Percentiles rank a stretch among this genome's conserved stretches.
These are phyloP conservation scores for Bondarzewia mesenterica DNA, from an alignment of 1,284 basidiomycete species.

Conservation along the genomic window DNA sequence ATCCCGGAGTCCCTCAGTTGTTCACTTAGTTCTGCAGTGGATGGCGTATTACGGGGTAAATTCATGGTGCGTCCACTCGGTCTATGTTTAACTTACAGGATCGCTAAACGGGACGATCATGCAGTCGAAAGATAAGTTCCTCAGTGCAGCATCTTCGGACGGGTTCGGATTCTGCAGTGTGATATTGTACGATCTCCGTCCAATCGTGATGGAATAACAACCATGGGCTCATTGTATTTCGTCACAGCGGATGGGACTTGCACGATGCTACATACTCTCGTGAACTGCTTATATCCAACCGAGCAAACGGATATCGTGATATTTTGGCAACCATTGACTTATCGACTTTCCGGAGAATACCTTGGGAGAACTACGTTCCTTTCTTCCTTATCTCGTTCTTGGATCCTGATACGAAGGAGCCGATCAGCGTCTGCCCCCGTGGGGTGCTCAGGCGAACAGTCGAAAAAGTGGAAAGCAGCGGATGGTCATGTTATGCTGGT, in stretches of 20 bases:
- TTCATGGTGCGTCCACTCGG: constrained; percentile 57
- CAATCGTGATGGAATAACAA: not conserved
- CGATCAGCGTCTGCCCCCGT: constrained; percentile 79
- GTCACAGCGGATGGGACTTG: constrained; percentile 74
- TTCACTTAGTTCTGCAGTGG: constrained; percentile 42
- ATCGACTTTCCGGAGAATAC: constrained; percentile 77
- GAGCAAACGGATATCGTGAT: constrained; percentile 87
- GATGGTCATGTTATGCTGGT: constrained; percentile 66
- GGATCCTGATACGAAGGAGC: constrained; percentile 74
- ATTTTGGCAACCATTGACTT: constrained; percentile 81
- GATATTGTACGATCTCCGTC: constrained; percentile 54
- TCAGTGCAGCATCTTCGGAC: constrained; percentile 74
- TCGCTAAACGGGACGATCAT: not conserved
- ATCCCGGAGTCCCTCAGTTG: not conserved
- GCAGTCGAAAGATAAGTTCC: constrained; percentile 86
- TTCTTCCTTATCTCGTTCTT: constrained; percentile 91
- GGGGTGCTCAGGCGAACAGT: constrained; percentile 65
- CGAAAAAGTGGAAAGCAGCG: constrained; percentile 38
- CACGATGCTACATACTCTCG: constrained; percentile 78
- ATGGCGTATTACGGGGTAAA: constrained; percentile 91
- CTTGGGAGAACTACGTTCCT: constrained; percentile 89
- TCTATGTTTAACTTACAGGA: not conserved
- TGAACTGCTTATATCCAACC: constrained; percentile 88
- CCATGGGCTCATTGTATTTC: constrained; percentile 3
- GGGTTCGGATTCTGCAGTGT: constrained; percentile 93